phyloP scores from a whole-genome alignment of 208 protist species.

The Trypanosoma vivax region DNA sequence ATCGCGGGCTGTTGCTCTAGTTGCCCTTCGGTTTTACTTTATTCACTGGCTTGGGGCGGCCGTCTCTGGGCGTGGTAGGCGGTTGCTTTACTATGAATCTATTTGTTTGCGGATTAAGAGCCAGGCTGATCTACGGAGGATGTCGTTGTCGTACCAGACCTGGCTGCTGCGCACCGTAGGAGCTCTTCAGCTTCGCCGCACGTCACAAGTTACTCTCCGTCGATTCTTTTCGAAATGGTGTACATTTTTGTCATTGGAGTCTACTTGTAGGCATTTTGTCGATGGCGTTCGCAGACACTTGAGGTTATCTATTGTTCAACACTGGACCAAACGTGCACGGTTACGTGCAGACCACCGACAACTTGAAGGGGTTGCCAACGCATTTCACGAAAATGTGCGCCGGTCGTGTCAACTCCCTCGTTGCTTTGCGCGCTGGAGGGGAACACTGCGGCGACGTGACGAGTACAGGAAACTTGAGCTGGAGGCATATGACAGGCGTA shows the following conservation, averaged over 20 bases:
- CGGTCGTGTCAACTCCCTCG: neutral
- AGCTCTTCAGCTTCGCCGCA: slow-evolving; percentile 1
- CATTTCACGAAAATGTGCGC: neutral
- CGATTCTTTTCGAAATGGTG: slow-evolving; percentile 8
- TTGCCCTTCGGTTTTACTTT: slow-evolving; percentile 6
- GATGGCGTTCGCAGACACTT: too few species aligned
- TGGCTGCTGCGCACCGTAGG: slow-evolving; percentile 6
- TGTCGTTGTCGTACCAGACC: neutral
- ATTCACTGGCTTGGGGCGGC: slow-evolving; percentile 6
- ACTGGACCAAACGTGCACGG: slow-evolving; percentile 2
- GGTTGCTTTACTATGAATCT: slow-evolving; percentile 1
- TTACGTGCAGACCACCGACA: neutral
- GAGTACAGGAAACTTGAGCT: neutral
- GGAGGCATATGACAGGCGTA: neutral
- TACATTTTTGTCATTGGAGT: neutral
- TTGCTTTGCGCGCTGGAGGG: slow-evolving; percentile 1
- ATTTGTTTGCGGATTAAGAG: neutral
- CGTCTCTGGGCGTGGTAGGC: neutral
- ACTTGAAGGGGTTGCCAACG: neutral
- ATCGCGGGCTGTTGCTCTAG: neutral
- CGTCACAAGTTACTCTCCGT: neutral
- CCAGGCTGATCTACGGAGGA: neutral
- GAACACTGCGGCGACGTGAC: neutral
- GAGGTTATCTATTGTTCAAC: neutral
- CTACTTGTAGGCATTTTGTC: neutral